These are phyloP conservation scores for Monilinia fructicola DNA, from an alignment of 2,329 filamentous ascomycete genomes.

Conservation along the genomic window DNA sequence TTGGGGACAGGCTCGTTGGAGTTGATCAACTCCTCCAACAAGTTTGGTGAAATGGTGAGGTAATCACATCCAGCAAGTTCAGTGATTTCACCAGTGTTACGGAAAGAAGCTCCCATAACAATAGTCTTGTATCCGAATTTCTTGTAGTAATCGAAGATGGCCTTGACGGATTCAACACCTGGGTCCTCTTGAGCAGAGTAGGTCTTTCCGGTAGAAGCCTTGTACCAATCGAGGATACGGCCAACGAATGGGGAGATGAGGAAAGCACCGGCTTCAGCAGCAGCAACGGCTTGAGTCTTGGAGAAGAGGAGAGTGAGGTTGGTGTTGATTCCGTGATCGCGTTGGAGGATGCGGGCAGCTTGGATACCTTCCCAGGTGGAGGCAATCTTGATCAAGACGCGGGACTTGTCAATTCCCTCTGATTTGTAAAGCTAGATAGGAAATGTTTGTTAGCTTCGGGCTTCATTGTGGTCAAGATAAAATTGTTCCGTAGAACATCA, in stretches of 20 bases:
- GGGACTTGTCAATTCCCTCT: constrained; percentile 87
- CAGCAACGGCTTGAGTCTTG: constrained; percentile 87
- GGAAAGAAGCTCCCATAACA: constrained; percentile 99
- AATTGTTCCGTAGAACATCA: neutral
- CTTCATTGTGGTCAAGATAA: neutral
- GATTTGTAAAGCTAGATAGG: constrained; percentile 81
- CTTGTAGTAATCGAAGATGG: constrained; percentile 99
- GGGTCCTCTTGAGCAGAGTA: constrained; percentile 90
- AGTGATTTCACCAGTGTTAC: constrained; percentile 93
- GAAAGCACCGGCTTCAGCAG: constrained; percentile 91
- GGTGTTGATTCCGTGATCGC: constrained; percentile 93
- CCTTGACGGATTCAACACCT: constrained; percentile 89
- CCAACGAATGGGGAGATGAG: constrained; percentile 99
- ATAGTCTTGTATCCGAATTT: constrained; percentile 99
- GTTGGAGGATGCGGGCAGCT: constrained; percentile 94
- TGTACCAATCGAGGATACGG: constrained; percentile 99
- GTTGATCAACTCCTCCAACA: constrained; percentile 92
- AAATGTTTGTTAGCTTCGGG: constrained; percentile 2
- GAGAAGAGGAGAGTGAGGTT: constrained; percentile 99
- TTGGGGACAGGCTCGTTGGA: constrained; percentile 77
- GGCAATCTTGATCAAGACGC: constrained; percentile 96
- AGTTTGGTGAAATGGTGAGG: constrained; percentile 95
- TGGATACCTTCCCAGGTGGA: constrained; percentile 99
- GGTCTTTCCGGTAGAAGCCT: constrained; percentile 91
- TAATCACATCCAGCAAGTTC: constrained; percentile 98